Evolutionary conservation across 164 flowering plant genomes (phyloP).

Genomic region (Santalum album): DNA sequence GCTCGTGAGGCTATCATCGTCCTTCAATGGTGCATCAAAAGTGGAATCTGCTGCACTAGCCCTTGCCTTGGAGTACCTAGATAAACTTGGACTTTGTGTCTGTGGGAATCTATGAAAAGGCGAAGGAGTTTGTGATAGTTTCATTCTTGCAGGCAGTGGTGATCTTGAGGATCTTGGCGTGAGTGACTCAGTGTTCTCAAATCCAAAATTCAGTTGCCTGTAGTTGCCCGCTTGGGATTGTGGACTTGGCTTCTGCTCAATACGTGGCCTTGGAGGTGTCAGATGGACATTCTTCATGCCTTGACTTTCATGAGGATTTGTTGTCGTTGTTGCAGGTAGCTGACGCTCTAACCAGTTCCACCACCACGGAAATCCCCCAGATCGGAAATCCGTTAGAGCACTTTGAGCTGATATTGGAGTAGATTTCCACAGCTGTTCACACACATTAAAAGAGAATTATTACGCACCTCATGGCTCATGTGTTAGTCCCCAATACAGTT

Average conservation of each 20-base stretch:
- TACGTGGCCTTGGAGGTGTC: constrained; percentile 39
- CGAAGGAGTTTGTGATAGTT: constrained; percentile 18
- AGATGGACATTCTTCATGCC: constrained; percentile 24
- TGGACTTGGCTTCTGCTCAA: constrained; percentile 33
- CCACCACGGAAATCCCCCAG: constrained; percentile 80
- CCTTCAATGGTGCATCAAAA: constrained; percentile 36
- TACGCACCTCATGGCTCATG: too few relatives aligned
- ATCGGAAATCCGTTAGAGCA: constrained; percentile 31
- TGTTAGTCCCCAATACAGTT: neutral
- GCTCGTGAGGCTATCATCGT: constrained; percentile 86
- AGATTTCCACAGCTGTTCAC: constrained; percentile 44
- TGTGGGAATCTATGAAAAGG: constrained; percentile 13
- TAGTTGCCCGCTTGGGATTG: constrained; percentile 24
- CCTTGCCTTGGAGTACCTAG: constrained; percentile 31
- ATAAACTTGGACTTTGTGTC: constrained; percentile 12
- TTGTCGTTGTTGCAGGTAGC: constrained; percentile 31
- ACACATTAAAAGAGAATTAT: constrained; percentile 1
- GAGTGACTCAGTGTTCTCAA: constrained; percentile 29
- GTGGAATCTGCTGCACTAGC: constrained; percentile 29
- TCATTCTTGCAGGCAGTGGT: constrained; percentile 23
- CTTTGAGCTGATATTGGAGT: constrained; percentile 39
- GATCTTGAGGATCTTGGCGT: constrained; percentile 71
- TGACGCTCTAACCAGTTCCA: constrained; percentile 89
- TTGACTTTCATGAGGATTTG: constrained; percentile 25
- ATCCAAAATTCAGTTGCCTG: constrained; percentile 22